Conservation (phyloP, 306 rosid genomes). For the Vicia villosa region DNA sequence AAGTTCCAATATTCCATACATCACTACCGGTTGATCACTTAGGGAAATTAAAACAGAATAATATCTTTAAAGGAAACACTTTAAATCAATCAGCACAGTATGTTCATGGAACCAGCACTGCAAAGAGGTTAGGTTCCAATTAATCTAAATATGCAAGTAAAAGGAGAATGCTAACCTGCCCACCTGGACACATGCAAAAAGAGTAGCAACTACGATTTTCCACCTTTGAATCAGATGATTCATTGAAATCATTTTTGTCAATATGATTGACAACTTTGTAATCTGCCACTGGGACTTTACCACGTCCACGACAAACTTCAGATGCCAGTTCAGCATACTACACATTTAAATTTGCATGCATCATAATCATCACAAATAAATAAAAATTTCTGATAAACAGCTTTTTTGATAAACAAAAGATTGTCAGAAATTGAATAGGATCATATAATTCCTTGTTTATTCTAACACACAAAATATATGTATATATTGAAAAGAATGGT, state of each 20-base stretch:
- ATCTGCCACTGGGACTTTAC: constrained; percentile 96
- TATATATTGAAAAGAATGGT: no score
- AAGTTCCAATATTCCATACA: constrained; percentile 38
- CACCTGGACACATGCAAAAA: constrained; percentile 99
- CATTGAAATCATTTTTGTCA: constrained; percentile 41
- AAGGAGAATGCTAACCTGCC: constrained; percentile 68
- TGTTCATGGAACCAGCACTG: constrained; percentile 19
- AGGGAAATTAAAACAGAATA: constrained; percentile 17
- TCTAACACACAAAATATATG: not conserved
- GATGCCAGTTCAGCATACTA: constrained; percentile 89
- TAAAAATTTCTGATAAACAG: constrained; percentile 18
- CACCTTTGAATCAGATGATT: constrained; percentile 42
- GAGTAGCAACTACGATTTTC: constrained; percentile 82
- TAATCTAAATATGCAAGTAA: constrained; percentile 30
- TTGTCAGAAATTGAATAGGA: not conserved
- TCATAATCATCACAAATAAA: constrained; percentile 31
- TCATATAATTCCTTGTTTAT: not conserved
- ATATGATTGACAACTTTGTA: constrained; percentile 80
- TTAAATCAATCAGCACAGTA: not conserved
- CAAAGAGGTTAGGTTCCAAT: constrained; percentile 27
- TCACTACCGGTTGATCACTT: constrained; percentile 24
- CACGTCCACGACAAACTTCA: constrained; percentile 81
- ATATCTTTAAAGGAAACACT: not conserved
- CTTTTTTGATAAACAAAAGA: constrained; percentile 19
- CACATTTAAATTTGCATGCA: constrained; percentile 34